These are phyloP conservation scores for Acmispon strigosus DNA, from an alignment of 306 rosid species.

Conservation along the genomic window DNA sequence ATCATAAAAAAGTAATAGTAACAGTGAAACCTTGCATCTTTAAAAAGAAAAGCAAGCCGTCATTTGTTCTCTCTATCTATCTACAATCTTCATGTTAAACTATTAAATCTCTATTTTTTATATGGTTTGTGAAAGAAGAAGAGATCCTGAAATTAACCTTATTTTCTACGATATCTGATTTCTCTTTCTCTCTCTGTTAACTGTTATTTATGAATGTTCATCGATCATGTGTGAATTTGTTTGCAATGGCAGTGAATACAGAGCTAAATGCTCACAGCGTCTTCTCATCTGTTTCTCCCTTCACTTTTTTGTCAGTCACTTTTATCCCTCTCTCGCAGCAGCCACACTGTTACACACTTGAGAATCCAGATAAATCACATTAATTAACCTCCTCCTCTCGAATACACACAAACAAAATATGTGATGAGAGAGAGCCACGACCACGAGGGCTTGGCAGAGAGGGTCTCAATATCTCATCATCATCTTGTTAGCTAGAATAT, in stretches of 20 bases:
- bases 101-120: background rate
- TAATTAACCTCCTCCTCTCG: background rate
- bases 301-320: constrained; percentile 39
- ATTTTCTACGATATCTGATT: constrained; percentile 33
- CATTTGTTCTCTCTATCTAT: background rate
- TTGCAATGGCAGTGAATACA: constrained; percentile 16
- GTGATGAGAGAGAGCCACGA: background rate
- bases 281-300: constrained; percentile 31
- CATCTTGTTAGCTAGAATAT: background rate
- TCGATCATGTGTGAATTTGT: background rate
- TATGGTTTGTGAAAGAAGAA: background rate
- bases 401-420: too few species aligned
- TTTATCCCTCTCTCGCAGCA: background rate
- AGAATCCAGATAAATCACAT: constrained; percentile 21
- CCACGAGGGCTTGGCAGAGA: constrained; percentile 18
- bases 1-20: background rate
- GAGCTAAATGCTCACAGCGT: constrained; percentile 17
- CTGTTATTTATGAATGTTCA: background rate
- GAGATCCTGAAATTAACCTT: constrained; percentile 28
- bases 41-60: constrained; percentile 19
- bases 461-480: background rate
- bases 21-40: constrained; percentile 9
- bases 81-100: background rate
- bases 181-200: background rate
- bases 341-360: constrained; percentile 26